Conservation (phyloP, 208 protist species). For the Angomonas deanei region DNA sequence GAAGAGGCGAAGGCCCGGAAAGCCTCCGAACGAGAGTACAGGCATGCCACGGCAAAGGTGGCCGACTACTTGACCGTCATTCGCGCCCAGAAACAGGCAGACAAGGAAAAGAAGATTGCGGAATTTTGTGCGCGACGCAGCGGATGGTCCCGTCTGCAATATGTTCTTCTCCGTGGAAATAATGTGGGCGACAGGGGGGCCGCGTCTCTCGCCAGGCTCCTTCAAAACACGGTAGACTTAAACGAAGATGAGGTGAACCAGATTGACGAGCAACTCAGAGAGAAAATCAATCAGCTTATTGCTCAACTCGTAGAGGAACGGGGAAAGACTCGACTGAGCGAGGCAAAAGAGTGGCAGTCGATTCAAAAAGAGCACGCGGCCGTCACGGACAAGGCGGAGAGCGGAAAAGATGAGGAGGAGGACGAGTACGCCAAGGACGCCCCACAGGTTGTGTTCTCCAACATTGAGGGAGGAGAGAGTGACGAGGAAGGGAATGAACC, state of each 20-base stretch:
- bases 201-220: conserved; percentile 23
- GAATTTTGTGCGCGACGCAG: conserved; percentile 57
- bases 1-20: conserved; percentile 17
- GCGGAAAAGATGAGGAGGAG: conserved; percentile 23
- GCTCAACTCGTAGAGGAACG: conserved; percentile 18
- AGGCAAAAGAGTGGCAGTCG: conserved; percentile 20
- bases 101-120: conserved; percentile 42
- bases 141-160: conserved; percentile 73
- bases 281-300: conserved; percentile 18
- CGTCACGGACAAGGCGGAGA: conserved; percentile 1
- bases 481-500: conserved; percentile 17
- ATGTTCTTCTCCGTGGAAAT: conserved; percentile 63
- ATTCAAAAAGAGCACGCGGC: conserved; percentile 13
- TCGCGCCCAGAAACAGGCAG: conserved; percentile 20
- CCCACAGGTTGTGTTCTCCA: conserved; percentile 18
- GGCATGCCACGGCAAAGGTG: neutral
- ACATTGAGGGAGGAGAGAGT: conserved; percentile 6
- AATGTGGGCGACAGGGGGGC: conserved; percentile 53
- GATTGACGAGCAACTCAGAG: conserved; percentile 26
- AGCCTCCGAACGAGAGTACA: neutral
- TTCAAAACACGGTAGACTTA: conserved; percentile 56
- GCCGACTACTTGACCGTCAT: conserved; percentile 13
- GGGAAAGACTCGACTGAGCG: conserved; percentile 11
- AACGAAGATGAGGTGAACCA: conserved; percentile 54
- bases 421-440: conserved; percentile 34